phyloP scores from a whole-genome alignment of 2,329 filamentous ascomycete genomes.

The Hypoxylon sp. region DNA sequence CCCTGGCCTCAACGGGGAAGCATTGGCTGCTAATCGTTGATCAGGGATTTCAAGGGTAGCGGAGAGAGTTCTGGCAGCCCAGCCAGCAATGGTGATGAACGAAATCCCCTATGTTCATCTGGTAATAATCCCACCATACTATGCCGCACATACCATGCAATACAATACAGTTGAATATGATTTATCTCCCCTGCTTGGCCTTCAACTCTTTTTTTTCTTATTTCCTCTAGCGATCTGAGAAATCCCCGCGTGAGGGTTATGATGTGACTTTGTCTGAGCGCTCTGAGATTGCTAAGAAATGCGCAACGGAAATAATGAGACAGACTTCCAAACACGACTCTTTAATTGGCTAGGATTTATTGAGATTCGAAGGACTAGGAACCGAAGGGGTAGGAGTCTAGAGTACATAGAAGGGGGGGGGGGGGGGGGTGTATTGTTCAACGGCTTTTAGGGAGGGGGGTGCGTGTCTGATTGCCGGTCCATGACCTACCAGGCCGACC shows the following conservation, averaged over 20 bases:
- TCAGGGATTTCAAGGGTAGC: slow-evolving; percentile 49
- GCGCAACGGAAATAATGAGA: slow-evolving; percentile 50
- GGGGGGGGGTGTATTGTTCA: slow-evolving; percentile 44
- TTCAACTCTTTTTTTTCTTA: slow-evolving; percentile 20
- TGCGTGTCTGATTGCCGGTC: slow-evolving; percentile 50
- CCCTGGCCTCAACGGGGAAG: slow-evolving; percentile 50
- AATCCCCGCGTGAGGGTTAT: slow-evolving; percentile 47
- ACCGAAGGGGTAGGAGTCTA: slow-evolving; percentile 37
- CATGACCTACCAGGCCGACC: slow-evolving; percentile 33
- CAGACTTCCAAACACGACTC: slow-evolving; percentile 42
- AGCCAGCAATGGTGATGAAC: slow-evolving; percentile 37
- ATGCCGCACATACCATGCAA: slow-evolving; percentile 29
- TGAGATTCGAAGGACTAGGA: slow-evolving; percentile 43
- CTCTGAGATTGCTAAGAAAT: slow-evolving; percentile 46
- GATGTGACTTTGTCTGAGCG: slow-evolving; percentile 45
- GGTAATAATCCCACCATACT: slow-evolving; percentile 37
- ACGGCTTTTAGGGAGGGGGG: slow-evolving; percentile 48
- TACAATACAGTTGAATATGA: slow-evolving; percentile 12
- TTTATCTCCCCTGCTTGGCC: slow-evolving; percentile 17
- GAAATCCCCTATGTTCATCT: slow-evolving; percentile 41
- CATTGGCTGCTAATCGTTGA: slow-evolving; percentile 51
- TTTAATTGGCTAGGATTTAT: slow-evolving; percentile 49
- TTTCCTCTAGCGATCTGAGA: slow-evolving; percentile 47
- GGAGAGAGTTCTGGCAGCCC: slow-evolving; percentile 31
- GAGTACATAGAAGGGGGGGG: slow-evolving; percentile 33